Conservation (phyloP, 495 filamentous ascomycete genomes). For the Talaromyces ruber region DNA sequence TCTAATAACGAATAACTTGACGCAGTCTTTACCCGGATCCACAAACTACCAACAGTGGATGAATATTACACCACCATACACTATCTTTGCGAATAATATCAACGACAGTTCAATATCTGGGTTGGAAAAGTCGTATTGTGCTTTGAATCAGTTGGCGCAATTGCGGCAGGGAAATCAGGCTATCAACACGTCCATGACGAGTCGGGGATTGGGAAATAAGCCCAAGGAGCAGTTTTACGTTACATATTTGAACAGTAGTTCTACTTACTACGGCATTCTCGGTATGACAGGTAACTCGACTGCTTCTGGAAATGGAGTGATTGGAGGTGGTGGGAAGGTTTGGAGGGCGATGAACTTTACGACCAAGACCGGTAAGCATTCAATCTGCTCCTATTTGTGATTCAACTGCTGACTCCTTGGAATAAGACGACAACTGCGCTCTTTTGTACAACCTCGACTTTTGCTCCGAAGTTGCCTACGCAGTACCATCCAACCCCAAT, state of each 20-base stretch:
- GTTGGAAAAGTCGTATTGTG: conserved; percentile 67
- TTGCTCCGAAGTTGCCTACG: conserved; percentile 80
- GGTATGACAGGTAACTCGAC: conserved; percentile 53
- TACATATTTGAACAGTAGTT: conserved; percentile 57
- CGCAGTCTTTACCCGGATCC: conserved; percentile 34
- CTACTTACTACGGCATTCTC: conserved; percentile 62
- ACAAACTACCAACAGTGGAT: conserved; percentile 44
- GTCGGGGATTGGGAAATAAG: conserved; percentile 45
- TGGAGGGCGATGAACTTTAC: conserved; percentile 58
- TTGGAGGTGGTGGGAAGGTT: conserved; percentile 63
- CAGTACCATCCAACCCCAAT: conserved; percentile 70
- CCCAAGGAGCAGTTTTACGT: conserved; percentile 85
- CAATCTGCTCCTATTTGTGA: not conserved
- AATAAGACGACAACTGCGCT: conserved; percentile 64
- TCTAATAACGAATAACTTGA: conserved; percentile 63
- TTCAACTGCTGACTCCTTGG: conserved; percentile 12
- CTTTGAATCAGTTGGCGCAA: conserved; percentile 52
- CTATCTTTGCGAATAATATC: conserved; percentile 66
- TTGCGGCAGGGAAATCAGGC: conserved; percentile 46
- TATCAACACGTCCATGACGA: conserved; percentile 58
- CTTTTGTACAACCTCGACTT: conserved; percentile 76
- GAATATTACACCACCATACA: conserved; percentile 54
- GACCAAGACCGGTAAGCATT: conserved; percentile 64
- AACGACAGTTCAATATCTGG: conserved; percentile 54
- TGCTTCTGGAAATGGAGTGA: conserved; percentile 31